Conservation (phyloP, 2,329 filamentous ascomycete genomes). For the Ophiognomonia clavigignenti-juglandacearum region DNA sequence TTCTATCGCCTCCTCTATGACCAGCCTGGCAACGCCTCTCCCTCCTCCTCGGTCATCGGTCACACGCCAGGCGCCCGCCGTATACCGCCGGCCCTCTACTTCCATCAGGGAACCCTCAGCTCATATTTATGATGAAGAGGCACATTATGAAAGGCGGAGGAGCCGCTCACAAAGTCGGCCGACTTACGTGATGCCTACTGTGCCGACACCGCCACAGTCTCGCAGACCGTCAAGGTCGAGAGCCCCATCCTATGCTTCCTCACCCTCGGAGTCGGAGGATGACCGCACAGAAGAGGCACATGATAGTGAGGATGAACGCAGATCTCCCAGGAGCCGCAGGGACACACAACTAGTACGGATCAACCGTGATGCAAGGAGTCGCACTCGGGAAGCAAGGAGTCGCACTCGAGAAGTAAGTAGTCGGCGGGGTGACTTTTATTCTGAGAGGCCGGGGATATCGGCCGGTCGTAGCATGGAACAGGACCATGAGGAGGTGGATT, state of each 20-base stretch:
- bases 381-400: slow-evolving; percentile 7
- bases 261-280: slow-evolving; percentile 28
- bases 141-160: slow-evolving; percentile 25
- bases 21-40: slow-evolving; percentile 26
- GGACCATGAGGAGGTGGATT: slow-evolving; percentile 16
- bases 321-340: slow-evolving; percentile 18
- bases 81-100: slow-evolving; percentile 19
- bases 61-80: slow-evolving; percentile 19
- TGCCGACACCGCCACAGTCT: slow-evolving; percentile 32
- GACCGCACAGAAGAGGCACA: slow-evolving; percentile 32
- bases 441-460: neutral
- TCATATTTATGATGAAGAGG: slow-evolving; percentile 22
- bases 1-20: slow-evolving; percentile 19
- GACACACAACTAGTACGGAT: slow-evolving; percentile 10
- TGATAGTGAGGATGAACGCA: slow-evolving; percentile 29
- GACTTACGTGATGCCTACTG: neutral
- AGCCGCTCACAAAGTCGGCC: slow-evolving; percentile 18
- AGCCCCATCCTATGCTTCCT: slow-evolving; percentile 21
- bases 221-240: slow-evolving; percentile 29
- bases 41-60: slow-evolving; percentile 25
- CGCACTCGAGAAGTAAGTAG: slow-evolving; percentile 8
- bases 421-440: slow-evolving; percentile 5
- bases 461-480: slow-evolving; percentile 14
- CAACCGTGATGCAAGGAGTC: slow-evolving; percentile 8
- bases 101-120: slow-evolving; percentile 1